These are phyloP conservation scores for Sporothrix brasiliensis DNA, from an alignment of 2,329 filamentous ascomycete species.

Conservation along the genomic window DNA sequence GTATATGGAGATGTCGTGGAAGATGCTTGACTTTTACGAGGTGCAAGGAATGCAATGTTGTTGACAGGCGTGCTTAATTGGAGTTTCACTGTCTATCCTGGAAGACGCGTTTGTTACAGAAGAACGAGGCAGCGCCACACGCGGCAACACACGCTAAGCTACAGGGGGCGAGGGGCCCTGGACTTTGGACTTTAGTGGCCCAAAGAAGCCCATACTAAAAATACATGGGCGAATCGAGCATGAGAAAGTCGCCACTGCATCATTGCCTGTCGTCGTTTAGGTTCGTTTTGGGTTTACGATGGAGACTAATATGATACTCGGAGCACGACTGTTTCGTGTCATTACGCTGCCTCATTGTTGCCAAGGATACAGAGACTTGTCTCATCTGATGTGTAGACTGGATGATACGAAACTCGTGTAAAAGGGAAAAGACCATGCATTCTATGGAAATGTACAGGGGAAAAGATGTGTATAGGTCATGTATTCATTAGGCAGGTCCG, in stretches of 20 bases:
- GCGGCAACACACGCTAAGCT: slow-evolving; percentile 13
- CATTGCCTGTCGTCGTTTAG: background rate
- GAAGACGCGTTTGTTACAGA: slow-evolving; percentile 22
- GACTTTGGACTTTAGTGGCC: no score
- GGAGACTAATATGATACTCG: no score
- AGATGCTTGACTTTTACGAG: background rate
- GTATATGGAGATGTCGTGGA: background rate
- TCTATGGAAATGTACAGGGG: background rate
- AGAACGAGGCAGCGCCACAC: background rate
- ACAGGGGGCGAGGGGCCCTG: slow-evolving; percentile 8
- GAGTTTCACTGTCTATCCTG: background rate
- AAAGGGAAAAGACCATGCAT: slow-evolving; percentile 7
- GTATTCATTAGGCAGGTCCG: background rate
- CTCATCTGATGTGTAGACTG: no score
- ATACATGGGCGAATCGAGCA: background rate
- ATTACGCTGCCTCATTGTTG: no score
- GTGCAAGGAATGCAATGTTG: background rate
- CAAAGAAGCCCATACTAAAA: background rate
- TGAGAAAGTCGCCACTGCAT: background rate
- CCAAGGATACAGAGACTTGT: no score
- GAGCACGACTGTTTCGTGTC: no score
- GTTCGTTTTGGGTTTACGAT: no score
- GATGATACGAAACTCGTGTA: background rate
- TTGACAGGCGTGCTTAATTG: background rate
- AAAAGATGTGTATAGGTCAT: background rate